A percentile compares a stretch with the other conserved stretches of the same genome.
Conservation (phyloP, 176 grass and related monocot species). For the Bromus sterilis region DNA sequence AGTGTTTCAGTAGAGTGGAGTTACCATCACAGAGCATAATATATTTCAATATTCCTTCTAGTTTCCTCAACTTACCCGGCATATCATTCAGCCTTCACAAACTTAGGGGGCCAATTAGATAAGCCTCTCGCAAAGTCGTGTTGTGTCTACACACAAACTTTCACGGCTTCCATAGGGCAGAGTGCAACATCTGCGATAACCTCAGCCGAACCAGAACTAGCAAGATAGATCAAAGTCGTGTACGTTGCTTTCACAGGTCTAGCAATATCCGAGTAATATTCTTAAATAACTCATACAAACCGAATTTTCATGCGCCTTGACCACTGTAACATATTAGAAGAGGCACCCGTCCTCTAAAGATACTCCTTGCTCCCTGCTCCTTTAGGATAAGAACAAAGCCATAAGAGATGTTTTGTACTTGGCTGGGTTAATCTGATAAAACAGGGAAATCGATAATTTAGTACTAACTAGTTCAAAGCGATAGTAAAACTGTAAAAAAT, state of each 20-base stretch:
- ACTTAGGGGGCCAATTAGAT: conserved; percentile 52
- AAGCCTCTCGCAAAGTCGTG: conserved; percentile 58
- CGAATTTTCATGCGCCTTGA: conserved; percentile 56
- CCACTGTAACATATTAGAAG: conserved; percentile 58
- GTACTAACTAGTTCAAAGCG: neutral
- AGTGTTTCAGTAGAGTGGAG: neutral
- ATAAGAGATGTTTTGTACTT: conserved; percentile 68
- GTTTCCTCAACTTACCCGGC: conserved; percentile 33
- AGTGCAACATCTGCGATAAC: conserved; percentile 58
- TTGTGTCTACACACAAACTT: conserved; percentile 61
- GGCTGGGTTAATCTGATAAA: conserved; percentile 49
- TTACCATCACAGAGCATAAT: neutral
- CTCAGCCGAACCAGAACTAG: conserved; percentile 57
- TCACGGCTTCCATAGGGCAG: conserved; percentile 74
- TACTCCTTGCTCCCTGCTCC: conserved; percentile 54
- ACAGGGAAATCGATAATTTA: neutral
- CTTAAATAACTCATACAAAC: conserved; percentile 69
- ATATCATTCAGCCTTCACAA: conserved; percentile 58
- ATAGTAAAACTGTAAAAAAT: neutral
- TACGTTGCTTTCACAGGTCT: conserved; percentile 54
- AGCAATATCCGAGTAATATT: conserved; percentile 54
- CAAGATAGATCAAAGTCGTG: conserved; percentile 68
- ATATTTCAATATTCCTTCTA: neutral
- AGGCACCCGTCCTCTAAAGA: conserved; percentile 60
- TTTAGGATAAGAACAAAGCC: conserved; percentile 53